A percentile compares a stretch with the other conserved stretches of the same genome.
These are phyloP conservation scores for Euphorbia schlechtendalii DNA, from an alignment of 441 rosid species.

Conservation along the genomic window DNA sequence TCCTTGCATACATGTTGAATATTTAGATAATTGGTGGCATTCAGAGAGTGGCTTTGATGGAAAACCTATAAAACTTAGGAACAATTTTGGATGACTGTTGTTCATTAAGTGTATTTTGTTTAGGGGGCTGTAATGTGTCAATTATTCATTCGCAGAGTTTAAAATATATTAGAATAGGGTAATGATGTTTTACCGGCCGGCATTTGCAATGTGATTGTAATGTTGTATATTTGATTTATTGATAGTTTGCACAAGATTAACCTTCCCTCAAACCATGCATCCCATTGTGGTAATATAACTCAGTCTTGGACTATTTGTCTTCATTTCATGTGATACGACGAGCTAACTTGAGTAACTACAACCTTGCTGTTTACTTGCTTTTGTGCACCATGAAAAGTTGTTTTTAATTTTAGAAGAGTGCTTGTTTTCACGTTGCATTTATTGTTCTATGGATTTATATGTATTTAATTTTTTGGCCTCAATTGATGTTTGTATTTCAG, in stretches of 20 bases:
- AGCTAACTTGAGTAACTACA: background rate
- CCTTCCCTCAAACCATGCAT: background rate
- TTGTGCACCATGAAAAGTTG: background rate
- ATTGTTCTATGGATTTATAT: background rate
- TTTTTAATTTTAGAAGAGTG: background rate
- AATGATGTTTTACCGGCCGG: background rate
- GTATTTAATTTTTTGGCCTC: background rate
- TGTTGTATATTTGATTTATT: background rate
- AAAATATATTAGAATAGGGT: background rate
- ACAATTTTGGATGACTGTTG: background rate
- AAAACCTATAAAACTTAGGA: background rate
- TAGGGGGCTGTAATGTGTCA: background rate
- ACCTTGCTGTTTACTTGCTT: background rate
- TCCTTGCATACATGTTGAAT: background rate
- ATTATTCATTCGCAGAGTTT: background rate
- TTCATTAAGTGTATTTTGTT: background rate
- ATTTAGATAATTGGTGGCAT: background rate
- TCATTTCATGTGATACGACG: background rate
- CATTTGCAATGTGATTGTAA: background rate
- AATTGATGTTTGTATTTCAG: slow-evolving; percentile 30
- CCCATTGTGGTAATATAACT: background rate
- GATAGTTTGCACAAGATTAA: background rate
- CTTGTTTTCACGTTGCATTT: background rate
- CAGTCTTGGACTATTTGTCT: background rate
- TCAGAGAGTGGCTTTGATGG: background rate